A percentile compares a stretch with the other conserved stretches of the same genome.
Conservation (phyloP, 805 yeast species). For the Yarrowia yakushimensis region DNA sequence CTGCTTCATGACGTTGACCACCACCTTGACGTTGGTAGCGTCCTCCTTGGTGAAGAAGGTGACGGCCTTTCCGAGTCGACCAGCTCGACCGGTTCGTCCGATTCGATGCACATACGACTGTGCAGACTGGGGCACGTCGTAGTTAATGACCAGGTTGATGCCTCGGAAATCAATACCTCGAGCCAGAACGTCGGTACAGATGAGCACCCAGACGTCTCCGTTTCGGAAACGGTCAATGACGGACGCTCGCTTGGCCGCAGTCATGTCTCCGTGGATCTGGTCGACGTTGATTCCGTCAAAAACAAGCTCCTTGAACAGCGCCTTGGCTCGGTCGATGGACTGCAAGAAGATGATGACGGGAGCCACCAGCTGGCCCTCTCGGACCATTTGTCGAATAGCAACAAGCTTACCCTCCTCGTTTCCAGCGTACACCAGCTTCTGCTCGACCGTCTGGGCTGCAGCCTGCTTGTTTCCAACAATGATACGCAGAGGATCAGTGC, state of each 20-base stretch:
- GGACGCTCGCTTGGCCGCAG: slow-evolving; percentile 80
- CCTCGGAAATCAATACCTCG: slow-evolving; percentile 98
- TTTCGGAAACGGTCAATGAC: slow-evolving; percentile 78
- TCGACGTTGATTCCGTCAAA: slow-evolving; percentile 92
- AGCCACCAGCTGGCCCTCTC: slow-evolving; percentile 70
- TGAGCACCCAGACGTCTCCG: slow-evolving; percentile 94
- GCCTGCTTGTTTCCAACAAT: slow-evolving; percentile 93
- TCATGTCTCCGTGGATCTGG: slow-evolving; percentile 92
- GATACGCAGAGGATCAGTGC: slow-evolving; percentile 69
- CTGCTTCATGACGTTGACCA: slow-evolving; percentile 92
- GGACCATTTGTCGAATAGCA: slow-evolving; percentile 85
- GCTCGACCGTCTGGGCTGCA: slow-evolving; percentile 80
- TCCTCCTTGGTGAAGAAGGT: slow-evolving; percentile 95
- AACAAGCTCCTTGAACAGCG: slow-evolving; percentile 84
- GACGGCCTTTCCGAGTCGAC: slow-evolving; percentile 78
- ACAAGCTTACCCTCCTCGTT: slow-evolving; percentile 92
- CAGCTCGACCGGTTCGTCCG: slow-evolving; percentile 98
- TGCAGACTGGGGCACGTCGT: slow-evolving; percentile 91
- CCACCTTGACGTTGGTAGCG: slow-evolving; percentile 65
- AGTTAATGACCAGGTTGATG: slow-evolving; percentile 88
- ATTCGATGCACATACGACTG: slow-evolving; percentile 96
- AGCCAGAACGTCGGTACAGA: slow-evolving; percentile 92
- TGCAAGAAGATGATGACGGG: slow-evolving; percentile 92
- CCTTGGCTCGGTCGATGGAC: slow-evolving; percentile 89
- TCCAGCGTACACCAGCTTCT: slow-evolving; percentile 80